phyloP scores from a whole-genome alignment of 805 yeast genomes.

The Yamadazyma sp. region DNA sequence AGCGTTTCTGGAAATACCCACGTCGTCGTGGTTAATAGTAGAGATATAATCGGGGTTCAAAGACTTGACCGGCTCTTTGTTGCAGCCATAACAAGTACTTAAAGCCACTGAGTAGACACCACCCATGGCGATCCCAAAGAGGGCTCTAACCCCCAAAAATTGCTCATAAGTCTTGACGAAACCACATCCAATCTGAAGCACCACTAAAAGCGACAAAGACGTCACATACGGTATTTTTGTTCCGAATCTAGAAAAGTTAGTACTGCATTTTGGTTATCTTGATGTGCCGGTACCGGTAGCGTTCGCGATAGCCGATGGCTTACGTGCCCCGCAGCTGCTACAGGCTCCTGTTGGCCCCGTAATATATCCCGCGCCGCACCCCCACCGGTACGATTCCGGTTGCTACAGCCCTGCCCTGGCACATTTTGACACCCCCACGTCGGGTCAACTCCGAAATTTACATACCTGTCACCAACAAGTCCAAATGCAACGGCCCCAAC shows the following conservation, averaged over 20 bases:
- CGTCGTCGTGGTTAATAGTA: conserved; percentile 11
- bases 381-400: not conserved
- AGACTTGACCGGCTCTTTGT: conserved; percentile 9
- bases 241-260: conserved; percentile 33
- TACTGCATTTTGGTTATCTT: too few relatives aligned
- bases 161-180: conserved; percentile 56
- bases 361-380: not conserved
- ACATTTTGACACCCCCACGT: too few relatives aligned
- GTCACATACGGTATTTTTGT: conserved; percentile 57
- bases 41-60: conserved; percentile 10
- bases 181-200: conserved; percentile 63
- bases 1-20: conserved; percentile 41
- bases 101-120: conserved; percentile 57
- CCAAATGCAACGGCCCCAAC: conserved; percentile 68
- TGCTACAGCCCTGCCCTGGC: too few relatives aligned
- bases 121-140: conserved; percentile 60
- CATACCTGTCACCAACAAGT: conserved; percentile 52
- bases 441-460: conserved; percentile 4
- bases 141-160: conserved; percentile 60
- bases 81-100: conserved; percentile 37
- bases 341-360: too few relatives aligned
- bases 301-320: too few relatives aligned
- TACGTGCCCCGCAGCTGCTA: too few relatives aligned
- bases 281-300: too few relatives aligned
- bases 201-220: conserved; percentile 47